Base-by-base conservation (phyloP, 768 basidiomycete genomes). In the Galerina marginata region DNA sequence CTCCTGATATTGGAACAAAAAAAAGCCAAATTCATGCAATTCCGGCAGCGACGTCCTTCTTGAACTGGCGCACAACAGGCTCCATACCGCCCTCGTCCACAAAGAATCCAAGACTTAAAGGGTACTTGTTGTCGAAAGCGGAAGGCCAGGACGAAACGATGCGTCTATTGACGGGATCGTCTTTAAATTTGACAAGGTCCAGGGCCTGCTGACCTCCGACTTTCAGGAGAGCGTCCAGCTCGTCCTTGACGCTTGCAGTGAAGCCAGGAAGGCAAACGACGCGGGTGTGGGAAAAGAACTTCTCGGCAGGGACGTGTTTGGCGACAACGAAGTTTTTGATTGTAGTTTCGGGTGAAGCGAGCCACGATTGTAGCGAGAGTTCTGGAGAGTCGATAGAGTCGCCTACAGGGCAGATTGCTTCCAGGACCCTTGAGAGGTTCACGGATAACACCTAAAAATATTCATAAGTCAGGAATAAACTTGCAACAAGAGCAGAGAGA, bases 251-350 rank as follows among this genome's bases (percentile, higher is more conserved):
- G 3, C 81, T 85, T 9, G 83, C 75, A 3, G 82, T 84, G 70
- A 88, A 84, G 0, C 87, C 87, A 2, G 87, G 87, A 2, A 86
- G 69, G 63, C 83, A 86, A 38, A 87, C 79, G 6, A 83, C 82
- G 54, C 86, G 79, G 0, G 79, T 82, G 70, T 84, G 81, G 2
- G 69, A 26, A 4, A 69, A 48, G 62, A 86, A 82, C 9, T 67
- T 71, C 9, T 70, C 69, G 3, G 81, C 77, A 14, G 80, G 77
- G 56, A 89, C 65, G 53, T 78, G 74, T 64, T 79, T 77, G 5
- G 83, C 82, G 57, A 75, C 72, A 38, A 84, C 70, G 56, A 89
- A 75, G 69, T 89, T 89, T 50, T 74, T 67, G 58, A 86, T 76
- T 11, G 85, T 82, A 10, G 81, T 83, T 59, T 78, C 74, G 2